Percentiles rank a stretch among this genome's conserved stretches.
Conservation (phyloP, 2,329 filamentous ascomycete genomes). For the Arachnomyces sp. region DNA sequence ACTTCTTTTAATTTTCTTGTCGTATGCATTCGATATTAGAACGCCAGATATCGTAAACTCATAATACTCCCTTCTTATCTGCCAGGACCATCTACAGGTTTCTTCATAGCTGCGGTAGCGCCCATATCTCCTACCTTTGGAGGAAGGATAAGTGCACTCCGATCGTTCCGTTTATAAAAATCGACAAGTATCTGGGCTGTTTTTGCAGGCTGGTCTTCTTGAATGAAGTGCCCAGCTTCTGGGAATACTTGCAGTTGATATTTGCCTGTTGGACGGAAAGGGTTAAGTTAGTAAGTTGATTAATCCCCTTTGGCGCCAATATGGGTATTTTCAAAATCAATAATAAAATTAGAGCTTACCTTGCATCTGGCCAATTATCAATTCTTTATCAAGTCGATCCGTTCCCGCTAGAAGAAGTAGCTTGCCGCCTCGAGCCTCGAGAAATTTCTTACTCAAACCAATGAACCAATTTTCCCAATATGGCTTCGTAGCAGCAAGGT, state of each 20-base stretch:
- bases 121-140: conserved; percentile 78
- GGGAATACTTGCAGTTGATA: conserved; percentile 93
- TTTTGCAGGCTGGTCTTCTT: conserved; percentile 89
- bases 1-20: too few relatives aligned
- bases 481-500: conserved; percentile 72
- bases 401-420: conserved; percentile 79
- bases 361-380: conserved; percentile 97
- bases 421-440: conserved; percentile 74
- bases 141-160: conserved; percentile 74
- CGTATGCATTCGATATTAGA: too few relatives aligned
- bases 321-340: neutral
- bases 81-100: conserved; percentile 17
- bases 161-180: conserved; percentile 86
- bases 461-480: conserved; percentile 95
- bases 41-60: too few relatives aligned
- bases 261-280: conserved; percentile 49
- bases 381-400: conserved; percentile 79
- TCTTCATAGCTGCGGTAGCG: conserved; percentile 34
- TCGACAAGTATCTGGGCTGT: conserved; percentile 78
- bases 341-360: conserved; percentile 42
- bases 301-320: neutral
- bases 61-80: neutral
- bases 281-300: neutral
- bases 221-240: conserved; percentile 91
- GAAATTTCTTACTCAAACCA: conserved; percentile 80